Conservation (phyloP, 208 protist genomes). For the Vickermania ingenoplastis region DNA sequence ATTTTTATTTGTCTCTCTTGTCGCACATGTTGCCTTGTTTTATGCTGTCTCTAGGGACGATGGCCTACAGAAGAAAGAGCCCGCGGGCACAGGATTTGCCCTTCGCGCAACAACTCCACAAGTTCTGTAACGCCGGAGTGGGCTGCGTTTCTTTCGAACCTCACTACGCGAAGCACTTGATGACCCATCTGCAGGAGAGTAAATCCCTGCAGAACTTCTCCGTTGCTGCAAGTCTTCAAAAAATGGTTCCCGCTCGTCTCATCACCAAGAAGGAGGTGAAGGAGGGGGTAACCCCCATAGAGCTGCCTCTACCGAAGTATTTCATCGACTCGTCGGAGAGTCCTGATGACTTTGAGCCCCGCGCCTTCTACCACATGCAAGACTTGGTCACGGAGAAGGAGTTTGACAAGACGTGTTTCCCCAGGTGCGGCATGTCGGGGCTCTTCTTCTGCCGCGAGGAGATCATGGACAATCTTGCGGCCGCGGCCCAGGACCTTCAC, state of each 20-base stretch:
- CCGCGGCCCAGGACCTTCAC: slow-evolving; percentile 49
- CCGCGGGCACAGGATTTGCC: slow-evolving; percentile 33
- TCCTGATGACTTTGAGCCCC: slow-evolving; percentile 31
- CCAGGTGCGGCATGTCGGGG: slow-evolving; percentile 66
- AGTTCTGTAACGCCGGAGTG: slow-evolving; percentile 40
- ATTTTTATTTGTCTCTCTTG: no score
- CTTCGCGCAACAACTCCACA: slow-evolving; percentile 39
- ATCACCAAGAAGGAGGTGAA: slow-evolving; percentile 13
- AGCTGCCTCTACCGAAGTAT: slow-evolving; percentile 55
- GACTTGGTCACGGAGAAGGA: slow-evolving; percentile 16
- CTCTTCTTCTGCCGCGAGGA: slow-evolving; percentile 82
- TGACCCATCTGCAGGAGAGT: slow-evolving; percentile 45
- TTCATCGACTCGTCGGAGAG: slow-evolving; percentile 52
- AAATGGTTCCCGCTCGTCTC: slow-evolving; percentile 41
- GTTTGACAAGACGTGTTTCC: slow-evolving; percentile 13
- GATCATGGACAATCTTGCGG: slow-evolving; percentile 83
- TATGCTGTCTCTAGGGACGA: no score
- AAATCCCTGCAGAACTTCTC: slow-evolving; percentile 48
- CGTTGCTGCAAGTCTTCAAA: slow-evolving; percentile 39
- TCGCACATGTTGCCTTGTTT: no score
- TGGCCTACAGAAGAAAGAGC: slow-evolving; percentile 62
- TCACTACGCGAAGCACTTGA: slow-evolving; percentile 67
- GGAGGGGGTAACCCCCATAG: slow-evolving; percentile 18
- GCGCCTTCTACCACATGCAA: slow-evolving; percentile 62
- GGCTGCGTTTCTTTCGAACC: slow-evolving; percentile 57